Conservation (phyloP, 2,329 filamentous ascomycete genomes). For the Curvularia eragrostidis region DNA sequence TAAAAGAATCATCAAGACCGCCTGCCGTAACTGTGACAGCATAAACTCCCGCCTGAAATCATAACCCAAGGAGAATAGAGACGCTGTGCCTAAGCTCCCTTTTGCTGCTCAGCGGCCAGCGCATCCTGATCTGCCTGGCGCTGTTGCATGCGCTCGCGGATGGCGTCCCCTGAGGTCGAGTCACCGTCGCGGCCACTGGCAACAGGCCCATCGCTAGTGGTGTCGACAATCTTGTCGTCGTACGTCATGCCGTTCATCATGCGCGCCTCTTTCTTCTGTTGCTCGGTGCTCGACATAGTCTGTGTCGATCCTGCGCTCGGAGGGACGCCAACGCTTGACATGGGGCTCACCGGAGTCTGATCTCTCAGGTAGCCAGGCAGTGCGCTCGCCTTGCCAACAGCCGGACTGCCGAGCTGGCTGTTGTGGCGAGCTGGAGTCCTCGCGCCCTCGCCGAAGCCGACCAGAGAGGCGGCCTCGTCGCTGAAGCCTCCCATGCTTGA, state of each 20-base stretch:
- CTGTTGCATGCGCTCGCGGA: conserved; percentile 59
- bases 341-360: conserved; percentile 38
- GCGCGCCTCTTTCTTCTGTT: conserved; percentile 51
- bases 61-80: conserved; percentile 2
- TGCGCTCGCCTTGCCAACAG: conserved; percentile 60
- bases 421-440: conserved; percentile 57
- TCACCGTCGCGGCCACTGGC: conserved; percentile 40
- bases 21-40: conserved; percentile 1
- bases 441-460: conserved; percentile 92
- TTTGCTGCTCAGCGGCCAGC: conserved; percentile 34
- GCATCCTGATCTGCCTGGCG: conserved; percentile 32
- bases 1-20: conserved; percentile 13
- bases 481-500: conserved; percentile 80
- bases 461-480: conserved; percentile 83
- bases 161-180: conserved; percentile 69
- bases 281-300: conserved; percentile 41
- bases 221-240: conserved; percentile 52
- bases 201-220: conserved; percentile 46
- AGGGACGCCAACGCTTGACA: conserved; percentile 36
- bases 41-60: conserved; percentile 17
- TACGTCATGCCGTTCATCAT: conserved; percentile 57
- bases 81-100: conserved; percentile 24
- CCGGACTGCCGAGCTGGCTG: conserved; percentile 81
- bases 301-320: conserved; percentile 31
- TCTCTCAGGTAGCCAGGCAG: conserved; percentile 46